Evolutionary conservation across 169 alveolate genomes (phyloP), one percentile per base, ranked within the genome.

Genomic region (Plasmodium vivax): DNA sequence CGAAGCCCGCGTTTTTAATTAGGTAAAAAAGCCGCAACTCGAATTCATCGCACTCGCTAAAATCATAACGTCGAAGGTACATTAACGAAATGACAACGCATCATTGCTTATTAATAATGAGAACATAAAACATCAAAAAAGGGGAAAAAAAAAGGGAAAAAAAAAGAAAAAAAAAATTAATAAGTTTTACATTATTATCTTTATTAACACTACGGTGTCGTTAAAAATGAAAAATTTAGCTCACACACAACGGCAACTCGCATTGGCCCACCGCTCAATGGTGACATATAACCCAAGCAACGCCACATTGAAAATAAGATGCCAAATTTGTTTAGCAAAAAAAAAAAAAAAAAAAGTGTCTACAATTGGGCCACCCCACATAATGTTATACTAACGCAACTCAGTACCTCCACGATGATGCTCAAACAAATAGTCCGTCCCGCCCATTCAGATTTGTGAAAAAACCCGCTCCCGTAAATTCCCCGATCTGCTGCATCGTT

Each of bases 91-190:
- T 19, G 27, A 30, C 19, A 82, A 54, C 68, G 79, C 19, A 54
- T 54, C 74, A 54, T 54, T 82, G 88, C 68, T 6, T 51, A 82
- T 82, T 82, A 82, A 51, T 82, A 82, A 5, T 82, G 41, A 51
- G 16, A 84, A 84, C 45, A 54, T 84, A 38, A 84, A 68, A 84
- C 71, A 68, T 34, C 51, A 71, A 19, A 68, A 68, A 62, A 23
- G 27, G 27, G 27, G 0, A 23, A 23, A 68, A 68, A 68, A 68
- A 68, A 68, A 23, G 27, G 27, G 27, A 23, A 23, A 23, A 68
- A 68, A 68, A 68, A 68, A 68, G 27, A 68, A 62, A 62, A 68
- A 68, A 38, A 68, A 84, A 34, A 84, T 84, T 68, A 83, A 30
- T 43, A 84, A 68, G 82, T 43, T 68, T 38, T 84, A 84, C 38